Evolutionary conservation across 148 eudicot genomes (phyloP).

Genomic region (Rhododendron kiyosumense): DNA sequence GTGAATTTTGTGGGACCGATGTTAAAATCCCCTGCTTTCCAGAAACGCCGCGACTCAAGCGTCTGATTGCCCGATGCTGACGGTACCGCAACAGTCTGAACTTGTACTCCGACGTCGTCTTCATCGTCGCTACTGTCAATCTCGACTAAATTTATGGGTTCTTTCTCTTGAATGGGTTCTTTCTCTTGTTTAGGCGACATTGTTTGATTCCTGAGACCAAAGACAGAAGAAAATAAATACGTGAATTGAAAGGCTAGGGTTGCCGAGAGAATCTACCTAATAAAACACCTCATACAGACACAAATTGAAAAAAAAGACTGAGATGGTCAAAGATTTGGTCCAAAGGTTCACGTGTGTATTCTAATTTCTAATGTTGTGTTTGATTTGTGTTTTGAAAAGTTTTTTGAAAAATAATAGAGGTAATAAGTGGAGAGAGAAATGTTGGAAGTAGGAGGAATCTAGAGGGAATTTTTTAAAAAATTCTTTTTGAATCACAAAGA

Average conservation of each 20-base stretch:
- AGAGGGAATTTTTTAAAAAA: too few relatives aligned
- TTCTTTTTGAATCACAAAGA: too few relatives aligned
- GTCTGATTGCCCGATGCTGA: slow-evolving; percentile 26
- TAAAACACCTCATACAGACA: too few relatives aligned
- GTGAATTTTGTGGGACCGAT: slow-evolving; percentile 42
- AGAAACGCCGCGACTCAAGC: slow-evolving; percentile 70
- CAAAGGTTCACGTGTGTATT: too few relatives aligned
- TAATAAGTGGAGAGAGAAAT: too few relatives aligned
- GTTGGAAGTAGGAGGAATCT: too few relatives aligned
- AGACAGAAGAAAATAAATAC: not conserved
- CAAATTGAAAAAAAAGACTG: too few relatives aligned
- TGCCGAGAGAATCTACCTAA: not conserved
- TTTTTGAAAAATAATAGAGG: too few relatives aligned
- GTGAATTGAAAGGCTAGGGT: slow-evolving; percentile 5
- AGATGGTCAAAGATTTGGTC: too few relatives aligned
- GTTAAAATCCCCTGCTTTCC: slow-evolving; percentile 79
- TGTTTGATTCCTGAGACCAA: not conserved
- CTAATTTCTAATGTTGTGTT: too few relatives aligned
- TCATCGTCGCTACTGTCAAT: slow-evolving; percentile 72
- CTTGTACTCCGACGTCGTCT: slow-evolving; percentile 7
- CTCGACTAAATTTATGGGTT: slow-evolving; percentile 38
- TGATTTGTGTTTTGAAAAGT: too few relatives aligned
- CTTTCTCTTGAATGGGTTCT: slow-evolving; percentile 7
- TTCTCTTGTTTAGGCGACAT: slow-evolving; percentile 11
- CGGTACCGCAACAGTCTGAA: slow-evolving; percentile 2